phyloP scores from a whole-genome alignment of 345 rosid species.

The Eucalyptus brandiana region DNA sequence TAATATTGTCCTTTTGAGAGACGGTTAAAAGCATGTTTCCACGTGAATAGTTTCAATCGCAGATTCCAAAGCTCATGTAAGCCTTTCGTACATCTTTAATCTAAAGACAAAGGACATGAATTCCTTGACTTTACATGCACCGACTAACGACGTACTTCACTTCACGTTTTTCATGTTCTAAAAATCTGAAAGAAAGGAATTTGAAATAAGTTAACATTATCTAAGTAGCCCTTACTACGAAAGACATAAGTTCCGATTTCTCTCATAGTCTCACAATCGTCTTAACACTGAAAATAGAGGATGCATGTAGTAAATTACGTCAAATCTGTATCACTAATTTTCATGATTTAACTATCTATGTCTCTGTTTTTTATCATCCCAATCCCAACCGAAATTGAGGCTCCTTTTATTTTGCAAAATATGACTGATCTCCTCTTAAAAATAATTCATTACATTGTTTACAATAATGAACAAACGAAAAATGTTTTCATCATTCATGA shows the following conservation, averaged over 20 bases:
- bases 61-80: neutral
- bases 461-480: fast-evolving
- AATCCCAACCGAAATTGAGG: neutral
- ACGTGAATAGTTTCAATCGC: neutral
- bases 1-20: no score
- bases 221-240: neutral
- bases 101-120: neutral
- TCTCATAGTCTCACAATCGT: neutral
- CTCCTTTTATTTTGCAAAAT: neutral
- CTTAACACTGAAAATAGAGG: neutral
- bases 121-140: neutral
- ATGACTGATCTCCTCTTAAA: neutral
- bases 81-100: neutral
- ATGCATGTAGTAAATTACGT: neutral
- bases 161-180: neutral
- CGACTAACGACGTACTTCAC: neutral
- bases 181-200: neutral
- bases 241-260: neutral
- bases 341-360: neutral
- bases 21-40: neutral
- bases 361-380: neutral
- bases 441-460: no score
- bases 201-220: neutral
- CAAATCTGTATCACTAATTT: neutral
- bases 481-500: no score